Base-by-base conservation (phyloP, 768 basidiomycete species). In the Trametes elegans region DNA sequence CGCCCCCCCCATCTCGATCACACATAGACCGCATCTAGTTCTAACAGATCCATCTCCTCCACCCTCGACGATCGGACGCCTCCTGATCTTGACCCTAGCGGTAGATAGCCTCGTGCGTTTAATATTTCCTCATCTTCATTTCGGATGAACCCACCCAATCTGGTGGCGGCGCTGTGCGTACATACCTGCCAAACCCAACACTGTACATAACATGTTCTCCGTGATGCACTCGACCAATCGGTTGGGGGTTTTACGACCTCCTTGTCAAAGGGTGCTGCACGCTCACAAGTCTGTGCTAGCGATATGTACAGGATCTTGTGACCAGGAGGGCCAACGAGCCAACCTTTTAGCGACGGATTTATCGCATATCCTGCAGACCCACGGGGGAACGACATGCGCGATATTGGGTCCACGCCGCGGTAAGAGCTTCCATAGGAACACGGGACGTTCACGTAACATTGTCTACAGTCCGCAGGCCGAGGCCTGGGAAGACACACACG, bases 41-140 rank as follows among this genome's bases (percentile, higher is more conserved):
- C 54, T 26, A 55, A 41, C 54, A 43, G 54, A 48, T 49, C 23
- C 24, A 24, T 38, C 41, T 26, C n/a, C 29, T 21, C 28, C 29
- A 19, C 13, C 32, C 45, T 29, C 53, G 42, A 36, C 42, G 36
- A 51, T 57, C 56, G 44, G 18, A 51, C 23, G 36, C 42, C 49
- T 38, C 35, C 49, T 52, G 50, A 57, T 57, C 39, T 42, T 32
- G 36, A 34, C 40, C 26, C 48, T 19, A 32, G 57, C 40, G 57
- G 50, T 47, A 39, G 46, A 53, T 58, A 58, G 57, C 57, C 57
- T 58, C 57, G 45, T 58, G 57, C 40, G 34, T 31, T 42, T 49
- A 38, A 44, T 41, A 42, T 48, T 13, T 57, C 23, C 49, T 32
- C 35, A 10, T n/a, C 29, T 53, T 52, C 57, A 58, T 52, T 49